Base-by-base conservation (phyloP, 108 stramenopile genomes). In the Aurantiochytrium sp. region DNA sequence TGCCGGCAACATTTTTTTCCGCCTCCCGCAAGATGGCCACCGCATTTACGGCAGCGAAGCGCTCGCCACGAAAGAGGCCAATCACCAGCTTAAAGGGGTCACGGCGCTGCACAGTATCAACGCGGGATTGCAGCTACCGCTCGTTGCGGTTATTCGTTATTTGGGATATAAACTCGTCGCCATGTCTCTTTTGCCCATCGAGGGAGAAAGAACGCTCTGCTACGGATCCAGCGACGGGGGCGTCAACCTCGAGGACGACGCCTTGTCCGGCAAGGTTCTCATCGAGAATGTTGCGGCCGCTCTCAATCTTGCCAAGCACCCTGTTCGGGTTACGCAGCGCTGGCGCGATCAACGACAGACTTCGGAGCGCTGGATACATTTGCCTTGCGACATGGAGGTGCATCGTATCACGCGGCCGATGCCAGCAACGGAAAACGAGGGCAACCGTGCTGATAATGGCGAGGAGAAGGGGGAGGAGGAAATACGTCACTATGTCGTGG, bases 161-260 rank as follows among this genome's bases (percentile, higher is more conserved):
- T 23, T 47, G 19, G 76, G 76, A 43, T 83, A 83, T 45, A 83
- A 83, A 23, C 76, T 83, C 76, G 76, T 83, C n/a, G 76, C 76
- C 49, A 83, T 83, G 76, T 83, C 76, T 4, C 49, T 83, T 6
- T 23, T 83, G 6, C 76, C 76, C 45, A 83, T 83, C 1, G 25
- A 83, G 28, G 76, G 76, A 12, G 45, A 47, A 23, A 25, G 16
- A 2, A 83, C 76, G 28, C 51, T 83, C 45, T 83, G 76, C 76
- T 83, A 83, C 28, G 76, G 76, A 12, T 83, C 76, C 49, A 53
- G 51, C 3, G 51, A 83, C 51, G 76, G 76, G 19, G 76, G 76
- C 6, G 49, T 6, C n/a, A 83, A 83, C 23, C 49, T 83, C 23
- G 49, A 53, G 25, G 76, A 53, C 25, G 49, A 83, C 25, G 76